A percentile compares a stretch with the other conserved stretches of the same genome.
Evolutionary conservation across 768 basidiomycete species (phyloP).

Genomic region (Mycena floridula): DNA sequence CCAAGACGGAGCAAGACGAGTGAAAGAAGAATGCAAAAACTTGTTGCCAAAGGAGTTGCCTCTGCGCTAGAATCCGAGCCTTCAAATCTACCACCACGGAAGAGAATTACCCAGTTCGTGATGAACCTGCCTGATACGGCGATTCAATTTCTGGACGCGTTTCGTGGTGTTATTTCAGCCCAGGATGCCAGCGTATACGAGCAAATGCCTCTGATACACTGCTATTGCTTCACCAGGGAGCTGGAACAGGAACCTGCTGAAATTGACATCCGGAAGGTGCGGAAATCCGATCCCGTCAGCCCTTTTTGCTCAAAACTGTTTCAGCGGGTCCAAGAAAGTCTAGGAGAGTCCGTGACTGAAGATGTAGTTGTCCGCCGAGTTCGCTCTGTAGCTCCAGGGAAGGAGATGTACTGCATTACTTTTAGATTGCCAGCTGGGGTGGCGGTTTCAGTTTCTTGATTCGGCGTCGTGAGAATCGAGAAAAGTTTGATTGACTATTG

Average conservation of each 20-base stretch:
- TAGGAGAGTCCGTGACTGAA: slow-evolving; percentile 48
- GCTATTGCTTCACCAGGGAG: slow-evolving; percentile 93
- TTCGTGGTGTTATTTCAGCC: slow-evolving; percentile 60
- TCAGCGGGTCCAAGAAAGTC: slow-evolving; percentile 66
- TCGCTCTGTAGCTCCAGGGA: slow-evolving; percentile 90
- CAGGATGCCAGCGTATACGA: slow-evolving; percentile 41
- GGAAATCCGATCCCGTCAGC: slow-evolving; percentile 17
- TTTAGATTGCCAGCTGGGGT: slow-evolving; percentile 60
- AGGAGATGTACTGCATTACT: slow-evolving; percentile 97
- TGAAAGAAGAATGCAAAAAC: slow-evolving; percentile 28
- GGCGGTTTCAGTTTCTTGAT: slow-evolving; percentile 20
- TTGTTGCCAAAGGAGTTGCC: background rate
- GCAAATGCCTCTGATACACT: slow-evolving; percentile 88
- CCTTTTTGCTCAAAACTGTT: slow-evolving; percentile 13
- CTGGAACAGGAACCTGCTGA: slow-evolving; percentile 60
- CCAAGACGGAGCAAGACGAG: slow-evolving; percentile 42
- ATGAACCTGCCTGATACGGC: slow-evolving; percentile 98
- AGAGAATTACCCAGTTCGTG: slow-evolving; percentile 78
- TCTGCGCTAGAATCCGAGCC: background rate
- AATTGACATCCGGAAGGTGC: slow-evolving; percentile 74
- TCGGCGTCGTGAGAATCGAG: background rate
- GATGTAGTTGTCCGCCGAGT: slow-evolving; percentile 65
- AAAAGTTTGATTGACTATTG: slow-evolving; percentile 9
- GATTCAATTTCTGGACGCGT: slow-evolving; percentile 84
- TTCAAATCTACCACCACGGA: slow-evolving; percentile 28